A percentile compares a stretch with the other conserved stretches of the same genome.
Evolutionary conservation across 345 rosid genomes (phyloP).

Genomic region (Trapa bicornis): DNA sequence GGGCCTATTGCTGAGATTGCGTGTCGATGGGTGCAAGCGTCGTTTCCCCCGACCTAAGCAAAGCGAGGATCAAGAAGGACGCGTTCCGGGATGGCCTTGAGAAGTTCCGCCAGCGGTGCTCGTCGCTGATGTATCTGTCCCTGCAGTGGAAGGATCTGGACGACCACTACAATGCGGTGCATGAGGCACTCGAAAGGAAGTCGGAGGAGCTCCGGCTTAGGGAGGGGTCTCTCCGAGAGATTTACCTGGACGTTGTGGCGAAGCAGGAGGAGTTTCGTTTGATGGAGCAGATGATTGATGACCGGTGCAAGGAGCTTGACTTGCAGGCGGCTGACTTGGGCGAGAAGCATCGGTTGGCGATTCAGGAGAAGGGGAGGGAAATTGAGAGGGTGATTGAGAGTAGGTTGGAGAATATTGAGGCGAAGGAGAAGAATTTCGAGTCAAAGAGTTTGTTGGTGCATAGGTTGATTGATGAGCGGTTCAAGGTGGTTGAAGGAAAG

Average conservation of each 20-base stretch:
- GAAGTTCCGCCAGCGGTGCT: slow-evolving; percentile 23
- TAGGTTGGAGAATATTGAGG: slow-evolving; percentile 7
- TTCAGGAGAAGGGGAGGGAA: slow-evolving; percentile 9
- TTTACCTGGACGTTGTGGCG: slow-evolving; percentile 11
- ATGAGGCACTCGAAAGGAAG: slow-evolving; percentile 14
- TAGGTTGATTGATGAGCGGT: slow-evolving; percentile 3
- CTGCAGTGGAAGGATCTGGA: slow-evolving; percentile 41
- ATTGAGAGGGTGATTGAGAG: slow-evolving; percentile 6
- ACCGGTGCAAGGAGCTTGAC: slow-evolving; percentile 6
- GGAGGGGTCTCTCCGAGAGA: slow-evolving; percentile 14
- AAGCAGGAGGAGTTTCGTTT: slow-evolving; percentile 16
- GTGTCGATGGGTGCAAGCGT: slow-evolving; percentile 1
- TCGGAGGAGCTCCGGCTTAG: slow-evolving; percentile 14
- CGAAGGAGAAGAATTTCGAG: slow-evolving; percentile 12
- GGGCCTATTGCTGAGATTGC: neutral
- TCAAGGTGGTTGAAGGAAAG: slow-evolving; percentile 6
- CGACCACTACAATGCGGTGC: slow-evolving; percentile 16
- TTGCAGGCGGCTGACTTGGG: slow-evolving; percentile 5
- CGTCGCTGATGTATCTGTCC: slow-evolving; percentile 28
- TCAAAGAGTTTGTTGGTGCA: neutral
- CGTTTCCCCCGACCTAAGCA: slow-evolving; percentile 9
- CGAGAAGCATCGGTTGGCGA: slow-evolving; percentile 3
- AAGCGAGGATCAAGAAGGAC: slow-evolving; percentile 8
- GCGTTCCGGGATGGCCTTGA: slow-evolving; percentile 17
- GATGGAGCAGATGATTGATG: slow-evolving; percentile 8